These are phyloP conservation scores for Sporothrix dimorphospora DNA, from an alignment of 2,329 filamentous ascomycete genomes.

Conservation along the genomic window DNA sequence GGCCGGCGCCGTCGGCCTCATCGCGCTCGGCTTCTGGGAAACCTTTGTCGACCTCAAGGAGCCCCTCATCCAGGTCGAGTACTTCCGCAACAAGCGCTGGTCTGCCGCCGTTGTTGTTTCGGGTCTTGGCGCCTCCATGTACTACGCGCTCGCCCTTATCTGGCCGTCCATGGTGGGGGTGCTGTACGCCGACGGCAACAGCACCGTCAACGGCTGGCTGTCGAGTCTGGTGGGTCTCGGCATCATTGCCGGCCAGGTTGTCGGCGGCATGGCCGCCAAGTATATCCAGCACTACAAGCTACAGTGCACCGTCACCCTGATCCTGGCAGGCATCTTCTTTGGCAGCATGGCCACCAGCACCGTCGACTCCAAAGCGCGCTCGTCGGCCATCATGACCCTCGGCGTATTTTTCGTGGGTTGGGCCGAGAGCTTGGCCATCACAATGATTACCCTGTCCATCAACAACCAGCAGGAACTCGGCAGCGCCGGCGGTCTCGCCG, in stretches of 20 bases:
- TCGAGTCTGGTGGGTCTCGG: conserved; percentile 38
- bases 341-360: conserved; percentile 39
- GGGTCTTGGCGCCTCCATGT: conserved; percentile 44
- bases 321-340: conserved; percentile 40
- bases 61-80: conserved; percentile 43
- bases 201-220: conserved; percentile 37
- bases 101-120: conserved; percentile 40
- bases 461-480: conserved; percentile 44
- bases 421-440: conserved; percentile 43
- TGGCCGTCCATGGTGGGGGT: conserved; percentile 44
- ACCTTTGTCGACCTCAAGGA: conserved; percentile 38
- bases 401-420: conserved; percentile 44
- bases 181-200: conserved; percentile 38
- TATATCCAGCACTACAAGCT: conserved; percentile 41
- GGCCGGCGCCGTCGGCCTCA: not conserved
- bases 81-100: conserved; percentile 43
- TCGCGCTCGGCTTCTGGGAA: conserved; percentile 3
- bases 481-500: conserved; percentile 42
- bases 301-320: conserved; percentile 39
- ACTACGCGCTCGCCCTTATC: conserved; percentile 45
- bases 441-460: conserved; percentile 41
- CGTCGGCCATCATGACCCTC: conserved; percentile 38
- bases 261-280: conserved; percentile 38
- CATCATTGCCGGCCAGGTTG: conserved; percentile 38
- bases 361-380: conserved; percentile 37